phyloP scores from a whole-genome alignment of 352 stramenopile species.

The Phytophthora ohioensis region DNA sequence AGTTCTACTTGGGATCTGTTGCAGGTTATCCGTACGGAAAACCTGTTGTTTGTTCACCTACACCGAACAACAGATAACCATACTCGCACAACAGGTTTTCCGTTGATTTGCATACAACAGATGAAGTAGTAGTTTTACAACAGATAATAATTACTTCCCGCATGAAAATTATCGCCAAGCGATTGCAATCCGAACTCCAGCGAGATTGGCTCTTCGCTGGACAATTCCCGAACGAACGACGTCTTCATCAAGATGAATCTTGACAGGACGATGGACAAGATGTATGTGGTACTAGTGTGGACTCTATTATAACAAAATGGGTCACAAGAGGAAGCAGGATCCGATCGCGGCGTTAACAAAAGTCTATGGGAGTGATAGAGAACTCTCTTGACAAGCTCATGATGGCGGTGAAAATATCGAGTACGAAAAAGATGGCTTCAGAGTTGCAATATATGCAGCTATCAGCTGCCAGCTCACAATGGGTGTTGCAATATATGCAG shows the following conservation, averaged over 20 bases:
- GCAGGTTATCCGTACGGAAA: conserved; percentile 4
- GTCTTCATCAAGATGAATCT: conserved; percentile 12
- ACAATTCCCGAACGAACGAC: background rate
- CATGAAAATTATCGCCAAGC: conserved; percentile 5
- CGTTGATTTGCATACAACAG: background rate
- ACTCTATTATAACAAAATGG: conserved; percentile 1
- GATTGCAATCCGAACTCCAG: conserved; percentile 9
- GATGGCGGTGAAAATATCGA: background rate
- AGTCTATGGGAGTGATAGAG: background rate
- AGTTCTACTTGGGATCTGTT: too few species aligned
- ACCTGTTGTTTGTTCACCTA: background rate
- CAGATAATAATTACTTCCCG: conserved; percentile 11
- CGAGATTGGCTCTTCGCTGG: background rate
- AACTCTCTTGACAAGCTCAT: background rate
- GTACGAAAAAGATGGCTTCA: background rate
- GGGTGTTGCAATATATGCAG: too few species aligned
- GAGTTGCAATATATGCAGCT: background rate
- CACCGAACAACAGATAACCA: too few species aligned
- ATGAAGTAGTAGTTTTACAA: conserved; percentile 2
- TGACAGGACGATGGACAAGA: background rate
- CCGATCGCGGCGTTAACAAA: background rate
- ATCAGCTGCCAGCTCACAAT: too few species aligned
- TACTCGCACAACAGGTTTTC: too few species aligned
- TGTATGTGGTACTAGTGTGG: conserved; percentile 13
- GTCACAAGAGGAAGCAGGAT: background rate